Conservation (phyloP, 805 yeast genomes). For the Ogataea corticis region DNA sequence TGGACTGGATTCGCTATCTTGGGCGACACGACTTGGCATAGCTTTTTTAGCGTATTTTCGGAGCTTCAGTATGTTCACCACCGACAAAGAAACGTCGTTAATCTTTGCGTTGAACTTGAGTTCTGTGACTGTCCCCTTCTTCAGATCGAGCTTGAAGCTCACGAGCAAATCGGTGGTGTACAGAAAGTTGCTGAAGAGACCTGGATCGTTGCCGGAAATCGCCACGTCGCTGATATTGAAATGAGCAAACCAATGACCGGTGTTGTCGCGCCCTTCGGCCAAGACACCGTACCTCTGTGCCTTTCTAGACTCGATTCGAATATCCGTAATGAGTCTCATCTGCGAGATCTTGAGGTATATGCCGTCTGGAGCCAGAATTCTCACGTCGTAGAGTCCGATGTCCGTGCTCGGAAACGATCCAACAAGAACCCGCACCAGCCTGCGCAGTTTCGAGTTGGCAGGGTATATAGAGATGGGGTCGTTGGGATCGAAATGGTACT, state of each 20-base stretch:
- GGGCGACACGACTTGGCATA: too few species aligned
- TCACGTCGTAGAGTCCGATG: constrained; percentile 17
- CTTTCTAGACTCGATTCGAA: constrained; percentile 6
- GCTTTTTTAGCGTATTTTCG: not conserved
- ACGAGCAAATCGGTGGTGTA: constrained; percentile 8
- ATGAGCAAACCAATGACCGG: constrained; percentile 9
- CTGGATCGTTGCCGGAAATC: constrained; percentile 1
- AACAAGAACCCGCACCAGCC: constrained; percentile 16
- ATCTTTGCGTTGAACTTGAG: constrained; percentile 14
- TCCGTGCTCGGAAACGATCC: constrained; percentile 25
- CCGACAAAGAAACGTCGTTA: constrained; percentile 17
- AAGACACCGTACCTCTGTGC: not conserved
- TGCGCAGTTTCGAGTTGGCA: constrained; percentile 9
- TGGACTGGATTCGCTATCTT: not conserved
- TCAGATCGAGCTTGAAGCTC: constrained; percentile 18
- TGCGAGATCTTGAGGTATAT: constrained; percentile 1
- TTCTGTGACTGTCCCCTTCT: constrained; percentile 20
- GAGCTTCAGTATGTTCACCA: constrained; percentile 9
- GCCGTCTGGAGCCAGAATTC: constrained; percentile 1
- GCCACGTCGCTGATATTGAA: constrained; percentile 6
- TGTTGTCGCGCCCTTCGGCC: not conserved
- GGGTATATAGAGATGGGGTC: constrained; percentile 23
- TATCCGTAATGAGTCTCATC: constrained; percentile 5
- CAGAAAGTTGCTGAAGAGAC: constrained; percentile 7
- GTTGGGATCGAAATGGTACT: constrained; percentile 16